phyloP scores from a whole-genome alignment of 768 basidiomycete genomes.

The Mycena capillaripes region DNA sequence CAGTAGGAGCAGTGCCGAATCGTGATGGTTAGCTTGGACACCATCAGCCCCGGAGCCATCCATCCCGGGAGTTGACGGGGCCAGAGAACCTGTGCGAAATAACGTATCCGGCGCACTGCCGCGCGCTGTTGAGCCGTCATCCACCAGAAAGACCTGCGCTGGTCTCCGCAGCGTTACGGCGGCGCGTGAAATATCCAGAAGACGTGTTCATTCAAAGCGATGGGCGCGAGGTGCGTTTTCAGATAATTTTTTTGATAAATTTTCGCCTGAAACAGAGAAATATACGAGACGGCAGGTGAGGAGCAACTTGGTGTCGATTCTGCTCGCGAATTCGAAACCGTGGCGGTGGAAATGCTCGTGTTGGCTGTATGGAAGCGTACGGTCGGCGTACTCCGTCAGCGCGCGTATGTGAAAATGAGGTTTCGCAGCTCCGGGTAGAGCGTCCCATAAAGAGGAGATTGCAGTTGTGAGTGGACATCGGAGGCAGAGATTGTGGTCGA shows the following conservation, averaged over 20 bases:
- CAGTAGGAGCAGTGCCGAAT: too few species aligned
- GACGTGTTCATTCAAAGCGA: constrained; percentile 36
- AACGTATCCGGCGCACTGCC: constrained; percentile 34
- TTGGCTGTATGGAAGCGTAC: constrained; percentile 25
- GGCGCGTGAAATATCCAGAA: too few species aligned
- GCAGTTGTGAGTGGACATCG: constrained; percentile 20
- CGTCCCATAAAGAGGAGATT: constrained; percentile 36
- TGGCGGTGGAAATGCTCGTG: constrained; percentile 40
- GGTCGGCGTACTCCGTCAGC: constrained; percentile 38
- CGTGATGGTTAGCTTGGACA: constrained; percentile 35
- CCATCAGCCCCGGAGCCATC: constrained; percentile 3
- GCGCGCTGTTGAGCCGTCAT: constrained; percentile 37
- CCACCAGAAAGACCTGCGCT: constrained; percentile 23
- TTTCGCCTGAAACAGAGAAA: too few species aligned
- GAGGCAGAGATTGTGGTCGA: neutral
- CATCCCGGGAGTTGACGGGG: constrained; percentile 13
- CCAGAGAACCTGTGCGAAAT: constrained; percentile 41
- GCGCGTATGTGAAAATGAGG: constrained; percentile 37
- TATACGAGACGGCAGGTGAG: constrained; percentile 42
- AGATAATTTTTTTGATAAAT: too few species aligned
- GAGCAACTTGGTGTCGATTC: constrained; percentile 35
- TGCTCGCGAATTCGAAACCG: constrained; percentile 27
- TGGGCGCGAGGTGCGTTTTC: constrained; percentile 39
- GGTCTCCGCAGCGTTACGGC: neutral
- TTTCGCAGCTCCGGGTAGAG: too few species aligned